Base-by-base conservation (phyloP, 1,284 basidiomycete genomes). In the Caloboletus firmus region DNA sequence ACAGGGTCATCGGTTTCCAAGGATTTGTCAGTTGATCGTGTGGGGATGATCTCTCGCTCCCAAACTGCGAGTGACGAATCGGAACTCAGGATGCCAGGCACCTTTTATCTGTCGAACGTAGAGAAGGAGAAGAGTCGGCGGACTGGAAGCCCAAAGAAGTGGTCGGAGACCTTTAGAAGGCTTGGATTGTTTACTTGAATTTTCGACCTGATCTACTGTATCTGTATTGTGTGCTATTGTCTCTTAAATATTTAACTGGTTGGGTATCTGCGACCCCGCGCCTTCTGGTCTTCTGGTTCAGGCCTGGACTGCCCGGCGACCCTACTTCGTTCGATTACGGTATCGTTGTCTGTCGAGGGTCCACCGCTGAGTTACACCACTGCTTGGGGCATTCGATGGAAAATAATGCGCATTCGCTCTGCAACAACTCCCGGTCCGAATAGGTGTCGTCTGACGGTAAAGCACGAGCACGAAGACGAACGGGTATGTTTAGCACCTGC, bases 71-170 rank as follows among this genome's bases (percentile, higher is more conserved):
- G 70, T n/a, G 65, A 71, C 44, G 68, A 74, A 53, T 63, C 69
- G n/a, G 73, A 71, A 34, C 57, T 75, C 54, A 61, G 45, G 54
- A 80, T 83, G 61, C 81, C 81, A 1, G 81, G 81, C 4, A 76
- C 77, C 35, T 80, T 82, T 55, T 66, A 74, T 56, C 42, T 72
- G 9, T 62, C 65, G 22, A 61, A 54, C 12, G 58, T 49, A 12
- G 59, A 62, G 24, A 49, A 49, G 42, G 53, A 51, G 24, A 18
- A 18, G 32, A 22, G 5, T 34, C 47, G 9, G 12, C 39, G 51
- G 39, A 12, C 35, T 11, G 45, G 24, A 8, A 45, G 37, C 34
- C 56, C 57, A 26, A 56, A 34, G 36, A 57, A 36, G 22, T 71
- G 66, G 69, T 45, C 52, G 1, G 62, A 56, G 20, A 42, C 55